Evolutionary conservation across 306 rosid species (phyloP), one percentile per base, ranked within the genome.

Genomic region (Urtica urens): DNA sequence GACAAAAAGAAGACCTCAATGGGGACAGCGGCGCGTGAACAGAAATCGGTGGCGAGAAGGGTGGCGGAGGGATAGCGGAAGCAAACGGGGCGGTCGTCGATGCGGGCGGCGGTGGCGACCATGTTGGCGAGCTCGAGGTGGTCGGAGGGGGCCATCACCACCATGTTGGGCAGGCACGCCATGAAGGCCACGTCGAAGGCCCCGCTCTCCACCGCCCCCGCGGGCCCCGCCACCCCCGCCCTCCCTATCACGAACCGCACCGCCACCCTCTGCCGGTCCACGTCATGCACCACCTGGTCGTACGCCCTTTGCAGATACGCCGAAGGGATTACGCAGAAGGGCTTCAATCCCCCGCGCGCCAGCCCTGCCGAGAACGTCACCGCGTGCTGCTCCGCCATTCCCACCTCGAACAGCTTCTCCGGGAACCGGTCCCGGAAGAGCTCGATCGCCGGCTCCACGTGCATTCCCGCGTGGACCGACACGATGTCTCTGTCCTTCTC

Each of bases 371-470:
- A 78, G 77, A 84, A 88, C 10, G 97, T 78, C 47, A 88, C 97
- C 39, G 97, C 97, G 37, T 88, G 97, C 65, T 88, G 97, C 75
- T 88, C 97, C 4, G 95, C 95, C 82, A 84, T 74, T 46, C 97
- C 95, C 70, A 88, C 75, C 43, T 88, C 76, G 57, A 88, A 88
- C 69, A 76, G 77, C 33, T 67, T 88, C 31, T 84, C 93, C 0
- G 93, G 95, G 63, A 88, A 74, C 49, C 70, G 76, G 38, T 77
- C 78, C 26, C 29, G 90, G 58, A 84, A 84, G 57, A 78, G 59
- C 46, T 77, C 71, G 47, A 84, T 64, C 16, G 97, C 77, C 38
- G 80, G 60, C 46, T 84, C 97, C 71, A 71, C 81, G 52, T 52
- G 69, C 61, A 53, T 61, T 70, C 97, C 97, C 22, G 95, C 90